Conservation (phyloP, 805 yeast species). For the Brettanomyces custersianus region DNA sequence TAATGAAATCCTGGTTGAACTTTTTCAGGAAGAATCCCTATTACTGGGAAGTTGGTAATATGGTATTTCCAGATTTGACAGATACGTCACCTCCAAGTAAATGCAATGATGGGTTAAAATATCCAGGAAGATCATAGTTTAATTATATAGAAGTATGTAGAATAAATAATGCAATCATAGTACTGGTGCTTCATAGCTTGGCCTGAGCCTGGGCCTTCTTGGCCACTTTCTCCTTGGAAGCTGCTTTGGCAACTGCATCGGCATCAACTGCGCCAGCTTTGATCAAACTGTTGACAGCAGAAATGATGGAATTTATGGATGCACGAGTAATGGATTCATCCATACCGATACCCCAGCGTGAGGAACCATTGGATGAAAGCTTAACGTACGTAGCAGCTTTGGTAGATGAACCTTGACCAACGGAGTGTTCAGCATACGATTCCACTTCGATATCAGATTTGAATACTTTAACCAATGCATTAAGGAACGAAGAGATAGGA, state of each 20-base stretch:
- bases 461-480: slow-evolving; percentile 48
- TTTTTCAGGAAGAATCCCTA: slow-evolving; percentile 35
- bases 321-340: slow-evolving; percentile 87
- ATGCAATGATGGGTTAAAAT: slow-evolving; percentile 25
- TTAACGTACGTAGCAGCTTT: slow-evolving; percentile 67
- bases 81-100: slow-evolving; percentile 36
- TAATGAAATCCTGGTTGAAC: slow-evolving; percentile 40
- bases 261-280: slow-evolving; percentile 3
- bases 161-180: background rate
- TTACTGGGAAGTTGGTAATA: slow-evolving; percentile 59
- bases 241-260: background rate
- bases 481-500: slow-evolving; percentile 65
- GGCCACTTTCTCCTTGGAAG: background rate
- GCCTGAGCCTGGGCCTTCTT: background rate
- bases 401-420: slow-evolving; percentile 62
- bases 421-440: slow-evolving; percentile 63
- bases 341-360: slow-evolving; percentile 86
- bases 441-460: slow-evolving; percentile 51
- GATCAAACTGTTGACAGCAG: slow-evolving; percentile 42
- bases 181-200: background rate
- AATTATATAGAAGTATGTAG: background rate
- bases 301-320: slow-evolving; percentile 58
- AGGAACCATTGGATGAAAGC: slow-evolving; percentile 17
- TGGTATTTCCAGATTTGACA: slow-evolving; percentile 36
- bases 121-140: slow-evolving; percentile 4